phyloP scores from a whole-genome alignment of 306 rosid genomes.

The Acmispon strigosus region DNA sequence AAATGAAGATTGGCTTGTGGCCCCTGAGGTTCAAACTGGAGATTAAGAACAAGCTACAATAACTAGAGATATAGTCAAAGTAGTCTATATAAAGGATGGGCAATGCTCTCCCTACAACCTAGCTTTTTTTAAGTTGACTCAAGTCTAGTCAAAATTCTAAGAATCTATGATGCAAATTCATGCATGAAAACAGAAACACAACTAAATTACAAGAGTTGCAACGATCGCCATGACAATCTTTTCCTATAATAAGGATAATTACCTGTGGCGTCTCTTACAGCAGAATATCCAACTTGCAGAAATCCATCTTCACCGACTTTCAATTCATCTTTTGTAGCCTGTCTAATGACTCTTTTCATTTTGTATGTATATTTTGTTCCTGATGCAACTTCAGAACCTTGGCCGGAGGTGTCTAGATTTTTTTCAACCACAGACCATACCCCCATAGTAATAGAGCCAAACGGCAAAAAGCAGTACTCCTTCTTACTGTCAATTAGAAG shows the following conservation, averaged over 20 bases:
- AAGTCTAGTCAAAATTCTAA: too few species aligned
- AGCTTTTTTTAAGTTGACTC: too few species aligned
- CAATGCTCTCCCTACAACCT: too few species aligned
- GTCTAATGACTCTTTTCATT: conserved; percentile 41
- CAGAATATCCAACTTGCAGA: conserved; percentile 61
- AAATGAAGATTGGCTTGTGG: too few species aligned
- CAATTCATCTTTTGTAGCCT: conserved; percentile 36
- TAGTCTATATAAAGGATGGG: too few species aligned
- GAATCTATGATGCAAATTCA: neutral
- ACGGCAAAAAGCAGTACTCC: conserved; percentile 56
- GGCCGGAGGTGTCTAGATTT: conserved; percentile 31
- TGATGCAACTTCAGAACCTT: conserved; percentile 28
- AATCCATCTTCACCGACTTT: conserved; percentile 34
- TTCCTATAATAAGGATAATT: conserved; percentile 10
- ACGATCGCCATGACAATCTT: neutral
- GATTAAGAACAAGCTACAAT: too few species aligned
- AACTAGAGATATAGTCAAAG: too few species aligned
- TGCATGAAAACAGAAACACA: neutral
- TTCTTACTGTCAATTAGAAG: conserved; percentile 55
- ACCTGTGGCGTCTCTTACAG: conserved; percentile 72
- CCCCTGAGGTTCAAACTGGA: too few species aligned
- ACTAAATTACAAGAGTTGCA: neutral
- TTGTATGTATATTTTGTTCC: conserved; percentile 27
- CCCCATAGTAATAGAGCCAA: conserved; percentile 49
- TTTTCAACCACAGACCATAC: conserved; percentile 75